Percentiles rank a stretch among this genome's conserved stretches.
phyloP scores from a whole-genome alignment of 78 protist species.

The Andalucia godoyi region DNA sequence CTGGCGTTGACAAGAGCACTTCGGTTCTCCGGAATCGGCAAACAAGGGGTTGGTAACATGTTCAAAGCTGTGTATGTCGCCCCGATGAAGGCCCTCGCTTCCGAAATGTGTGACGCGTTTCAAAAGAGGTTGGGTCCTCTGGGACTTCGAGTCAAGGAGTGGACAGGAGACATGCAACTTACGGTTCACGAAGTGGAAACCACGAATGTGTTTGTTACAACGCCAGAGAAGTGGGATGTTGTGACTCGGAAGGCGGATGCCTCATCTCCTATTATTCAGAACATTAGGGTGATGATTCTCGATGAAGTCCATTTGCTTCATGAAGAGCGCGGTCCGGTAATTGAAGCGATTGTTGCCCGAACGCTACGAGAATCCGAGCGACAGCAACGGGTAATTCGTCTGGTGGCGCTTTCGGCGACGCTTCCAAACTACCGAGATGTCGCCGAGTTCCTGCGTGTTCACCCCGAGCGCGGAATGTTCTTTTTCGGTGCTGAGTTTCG shows the following conservation, averaged over 20 bases:
- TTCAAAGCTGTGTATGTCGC: constrained; percentile 97
- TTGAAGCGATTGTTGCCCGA: constrained; percentile 91
- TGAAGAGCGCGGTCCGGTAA: constrained; percentile 96
- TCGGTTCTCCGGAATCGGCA: constrained; percentile 44
- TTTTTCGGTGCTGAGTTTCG: constrained; percentile 79
- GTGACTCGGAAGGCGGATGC: constrained; percentile 90
- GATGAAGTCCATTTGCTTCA: constrained; percentile 97
- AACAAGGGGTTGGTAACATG: constrained; percentile 22
- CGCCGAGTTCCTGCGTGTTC: constrained; percentile 82
- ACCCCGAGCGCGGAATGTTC: constrained; percentile 60
- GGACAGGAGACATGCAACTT: constrained; percentile 98
- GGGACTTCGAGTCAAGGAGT: constrained; percentile 77
- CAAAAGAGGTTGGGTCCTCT: constrained; percentile 47
- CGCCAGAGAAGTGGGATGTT: constrained; percentile 99
- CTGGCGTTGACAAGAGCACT: too few relatives aligned
- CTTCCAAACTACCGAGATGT: constrained; percentile 97
- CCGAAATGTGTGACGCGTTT: constrained; percentile 65
- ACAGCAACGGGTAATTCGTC: constrained; percentile 84
- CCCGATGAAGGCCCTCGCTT: constrained; percentile 99
- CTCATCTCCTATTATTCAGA: constrained; percentile 23
- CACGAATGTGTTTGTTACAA: constrained; percentile 88
- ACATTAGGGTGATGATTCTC: constrained; percentile 75
- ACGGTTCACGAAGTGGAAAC: constrained; percentile 75
- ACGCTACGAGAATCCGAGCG: constrained; percentile 82
- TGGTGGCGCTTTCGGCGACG: constrained; percentile 98